Evolutionary conservation across 1,284 basidiomycete genomes (phyloP).

Genomic region (Anthracocystis walkeri): DNA sequence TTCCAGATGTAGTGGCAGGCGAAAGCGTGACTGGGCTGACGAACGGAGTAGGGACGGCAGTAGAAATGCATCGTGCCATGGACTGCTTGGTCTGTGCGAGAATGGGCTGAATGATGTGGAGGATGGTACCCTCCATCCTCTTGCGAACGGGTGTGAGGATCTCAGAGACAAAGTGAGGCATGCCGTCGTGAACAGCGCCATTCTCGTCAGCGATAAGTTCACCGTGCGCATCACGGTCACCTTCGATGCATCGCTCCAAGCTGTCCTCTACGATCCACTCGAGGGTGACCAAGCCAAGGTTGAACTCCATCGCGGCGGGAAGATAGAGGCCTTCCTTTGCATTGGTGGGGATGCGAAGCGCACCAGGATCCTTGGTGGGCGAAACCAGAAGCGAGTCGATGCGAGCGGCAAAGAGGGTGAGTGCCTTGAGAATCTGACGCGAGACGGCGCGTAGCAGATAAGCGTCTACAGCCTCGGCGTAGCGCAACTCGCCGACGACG

Average conservation of each 20-base stretch:
- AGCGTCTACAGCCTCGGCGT: slow-evolving; percentile 59
- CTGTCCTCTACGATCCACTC: slow-evolving; percentile 68
- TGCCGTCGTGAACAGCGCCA: slow-evolving; percentile 49
- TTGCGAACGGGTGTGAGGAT: slow-evolving; percentile 67
- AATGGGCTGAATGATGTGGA: slow-evolving; percentile 67
- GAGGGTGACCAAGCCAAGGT: slow-evolving; percentile 64
- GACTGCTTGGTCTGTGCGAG: slow-evolving; percentile 56
- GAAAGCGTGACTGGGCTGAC: slow-evolving; percentile 41
- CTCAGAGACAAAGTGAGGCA: slow-evolving; percentile 67
- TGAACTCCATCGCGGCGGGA: slow-evolving; percentile 66
- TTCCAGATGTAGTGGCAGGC: slow-evolving; percentile 37
- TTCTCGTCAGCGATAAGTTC: slow-evolving; percentile 55
- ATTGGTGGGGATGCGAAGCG: slow-evolving; percentile 56
- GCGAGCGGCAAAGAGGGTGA: slow-evolving; percentile 66
- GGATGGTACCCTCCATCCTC: slow-evolving; percentile 67
- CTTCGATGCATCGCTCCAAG: slow-evolving; percentile 67
- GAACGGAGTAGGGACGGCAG: slow-evolving; percentile 59
- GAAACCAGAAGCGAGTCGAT: slow-evolving; percentile 66
- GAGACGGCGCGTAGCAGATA: slow-evolving; percentile 67
- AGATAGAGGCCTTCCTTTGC: slow-evolving; percentile 55
- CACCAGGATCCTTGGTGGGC: slow-evolving; percentile 50
- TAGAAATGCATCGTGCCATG: slow-evolving; percentile 54
- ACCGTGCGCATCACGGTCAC: slow-evolving; percentile 51
- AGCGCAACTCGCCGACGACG: slow-evolving; percentile 63
- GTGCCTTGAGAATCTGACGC: slow-evolving; percentile 64